Evolutionary conservation across 108 stramenopile species (phyloP), one percentile per base, ranked within the genome.

Genomic region (Skeletonema marinoi): DNA sequence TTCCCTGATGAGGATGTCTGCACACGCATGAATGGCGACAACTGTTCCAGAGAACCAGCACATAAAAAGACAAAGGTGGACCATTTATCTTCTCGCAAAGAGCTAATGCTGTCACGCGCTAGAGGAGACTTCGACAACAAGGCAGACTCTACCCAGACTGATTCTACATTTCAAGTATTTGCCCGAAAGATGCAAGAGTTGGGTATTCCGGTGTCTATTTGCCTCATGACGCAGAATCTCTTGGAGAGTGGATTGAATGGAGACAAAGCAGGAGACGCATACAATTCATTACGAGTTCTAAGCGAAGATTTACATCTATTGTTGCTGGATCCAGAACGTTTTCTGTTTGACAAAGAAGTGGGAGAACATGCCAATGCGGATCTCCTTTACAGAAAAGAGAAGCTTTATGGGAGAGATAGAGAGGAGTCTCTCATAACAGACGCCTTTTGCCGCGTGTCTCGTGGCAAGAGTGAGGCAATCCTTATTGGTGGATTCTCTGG

Each of bases 401-500:
- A 68, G 16, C 38, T 79, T 1, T 79, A 79, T 59, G 78, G 78
- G 21, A 51, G 78, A 17, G 60, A 48, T 44, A 35, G 39, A 30
- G 78, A 79, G 29, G 35, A 39, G 36, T 39, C 65, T 59, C 58
- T 67, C n/a, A 32, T 79, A 16, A 60, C 66, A 9, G 71, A 79
- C 38, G 54, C 78, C 10, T 79, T 79, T 31, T 73, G 71, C 29
- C 54, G 71, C 16, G 71, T 73, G 29, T 48, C 71, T 3, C 67
- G 30, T 44, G 78, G 78, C 14, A n/a, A 67, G 42, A 79, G 66
- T 25, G 78, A 72, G 39, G 78, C 71, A 17, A 36, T 68, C 44
- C 61, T 66, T 30, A 66, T 79, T 67, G 66, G 59, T 16, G 78
- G 78, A 21, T 73, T 30, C 32, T 79, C 78, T 14, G 78, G 78